A percentile compares a stretch with the other conserved stretches of the same genome.
Evolutionary conservation across 371 early-diverging fungal genomes (phyloP).

Genomic region (Circinella minor): DNA sequence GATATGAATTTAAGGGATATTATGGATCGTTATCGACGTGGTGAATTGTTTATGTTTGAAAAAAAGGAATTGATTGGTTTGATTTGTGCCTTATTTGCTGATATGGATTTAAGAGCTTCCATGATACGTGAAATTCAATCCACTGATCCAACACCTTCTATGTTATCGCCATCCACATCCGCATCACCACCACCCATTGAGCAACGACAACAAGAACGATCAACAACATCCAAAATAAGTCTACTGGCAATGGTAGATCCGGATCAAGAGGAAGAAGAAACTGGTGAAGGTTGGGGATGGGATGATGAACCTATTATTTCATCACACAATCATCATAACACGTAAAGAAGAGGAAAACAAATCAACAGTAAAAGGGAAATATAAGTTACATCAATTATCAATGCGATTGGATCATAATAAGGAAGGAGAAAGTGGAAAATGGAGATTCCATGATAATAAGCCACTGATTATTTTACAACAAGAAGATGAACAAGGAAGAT

Average conservation of each 20-base stretch:
- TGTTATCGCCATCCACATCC: background rate
- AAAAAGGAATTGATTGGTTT: conserved; percentile 59
- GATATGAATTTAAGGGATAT: conserved; percentile 75
- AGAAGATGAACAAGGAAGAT: background rate
- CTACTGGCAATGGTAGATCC: conserved; percentile 9
- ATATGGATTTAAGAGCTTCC: conserved; percentile 63
- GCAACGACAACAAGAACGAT: conserved; percentile 4
- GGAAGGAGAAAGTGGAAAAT: background rate
- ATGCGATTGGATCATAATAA: conserved; percentile 4
- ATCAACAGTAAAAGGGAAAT: background rate
- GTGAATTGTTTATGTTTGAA: conserved; percentile 62
- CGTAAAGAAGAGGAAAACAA: conserved; percentile 2
- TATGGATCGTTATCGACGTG: conserved; percentile 62
- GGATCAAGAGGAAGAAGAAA: conserved; percentile 15
- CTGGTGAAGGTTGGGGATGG: conserved; percentile 24
- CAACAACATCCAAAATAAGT: background rate
- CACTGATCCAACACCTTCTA: conserved; percentile 1
- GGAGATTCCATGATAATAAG: conserved; percentile 6
- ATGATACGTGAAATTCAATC: conserved; percentile 68
- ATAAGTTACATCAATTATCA: background rate
- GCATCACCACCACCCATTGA: background rate
- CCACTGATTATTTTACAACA: background rate
- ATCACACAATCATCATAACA: background rate
- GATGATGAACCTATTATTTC: conserved; percentile 13
- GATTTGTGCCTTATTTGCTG: conserved; percentile 73